Evolutionary conservation across 2,329 filamentous ascomycete species (phyloP), one percentile per base, ranked within the genome.

Genomic region (Aspergillus chevalieri): DNA sequence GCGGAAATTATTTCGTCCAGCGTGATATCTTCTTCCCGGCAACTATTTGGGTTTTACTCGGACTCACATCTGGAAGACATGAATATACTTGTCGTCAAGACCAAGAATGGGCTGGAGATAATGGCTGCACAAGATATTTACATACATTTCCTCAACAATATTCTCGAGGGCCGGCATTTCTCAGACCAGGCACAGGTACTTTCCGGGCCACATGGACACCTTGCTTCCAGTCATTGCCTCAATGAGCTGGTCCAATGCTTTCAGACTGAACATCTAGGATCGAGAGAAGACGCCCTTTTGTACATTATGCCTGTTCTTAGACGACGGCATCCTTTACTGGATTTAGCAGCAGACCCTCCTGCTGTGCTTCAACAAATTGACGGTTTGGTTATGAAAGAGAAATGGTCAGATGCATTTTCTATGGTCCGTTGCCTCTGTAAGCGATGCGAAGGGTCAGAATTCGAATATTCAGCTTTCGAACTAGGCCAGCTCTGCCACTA

Each of bases 101-200:
- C 60, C 0, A 52, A 56, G 0, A 64, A 61, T 44, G 34, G 28
- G 3, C 6, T 67, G 0, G 57, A 62, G 21, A 48, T 14, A 0
- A 65, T 68, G 64, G 57, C 47, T 4, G 66, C 67, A 0, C 67
- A 69, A 19, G 65, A 69, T 26, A 55, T 69, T 6, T 69, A 61
- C n/a, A 55, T 65, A 1, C 54, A 59, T 6, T 64, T 65, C 28
- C 54, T 69, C n/a, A 53, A 49, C 6, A 43, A 51, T 8, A 54
- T 56, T 3, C 46, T 61, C 2, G 6, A 21, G 0, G 46, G 47
- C 9, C 4, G 7, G 49, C 1, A 45, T 0, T 36, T 63, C 10
- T 56, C 54, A 1, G 56, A 61, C 0, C 44, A 56, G 0, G 52
- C 53, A 2, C 53, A 56, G 24, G n/a, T 66, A 1, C 19, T 52